These are phyloP conservation scores for Suillus brevipes DNA, from an alignment of 768 basidiomycete genomes.

Conservation along the genomic window DNA sequence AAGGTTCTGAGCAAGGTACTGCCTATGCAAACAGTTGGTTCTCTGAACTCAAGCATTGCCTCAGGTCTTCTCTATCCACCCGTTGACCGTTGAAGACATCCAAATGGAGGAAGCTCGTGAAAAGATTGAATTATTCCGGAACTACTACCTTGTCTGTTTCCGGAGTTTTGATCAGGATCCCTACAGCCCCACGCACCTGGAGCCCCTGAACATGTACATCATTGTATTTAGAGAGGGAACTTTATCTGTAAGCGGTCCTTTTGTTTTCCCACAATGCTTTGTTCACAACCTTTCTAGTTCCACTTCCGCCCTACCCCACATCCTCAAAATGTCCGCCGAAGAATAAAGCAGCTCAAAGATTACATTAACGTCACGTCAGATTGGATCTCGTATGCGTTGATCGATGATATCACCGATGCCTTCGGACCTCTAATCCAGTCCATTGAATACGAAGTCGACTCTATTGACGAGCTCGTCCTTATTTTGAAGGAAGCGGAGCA, in stretches of 20 bases:
- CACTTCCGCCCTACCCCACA: constrained; percentile 98
- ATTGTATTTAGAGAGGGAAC: constrained; percentile 98
- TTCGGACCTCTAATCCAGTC: constrained; percentile 98
- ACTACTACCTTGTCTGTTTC: constrained; percentile 99
- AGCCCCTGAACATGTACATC: constrained; percentile 99
- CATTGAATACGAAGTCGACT: constrained; percentile 99
- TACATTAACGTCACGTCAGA: constrained; percentile 98
- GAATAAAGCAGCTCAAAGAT: constrained; percentile 98
- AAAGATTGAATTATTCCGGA: constrained; percentile 98
- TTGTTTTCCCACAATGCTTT: neutral
- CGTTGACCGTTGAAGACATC: constrained; percentile 98
- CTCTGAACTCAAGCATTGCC: constrained; percentile 8
- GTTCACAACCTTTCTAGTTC: constrained; percentile 52
- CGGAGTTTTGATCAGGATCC: constrained; percentile 98
- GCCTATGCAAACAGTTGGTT: constrained; percentile 6
- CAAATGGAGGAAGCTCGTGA: constrained; percentile 99
- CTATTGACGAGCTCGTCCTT: constrained; percentile 95
- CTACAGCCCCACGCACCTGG: constrained; percentile 94
- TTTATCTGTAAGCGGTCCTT: constrained; percentile 66
- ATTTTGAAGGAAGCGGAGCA: constrained; percentile 78
- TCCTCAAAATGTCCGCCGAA: constrained; percentile 94
- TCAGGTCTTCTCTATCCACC: constrained; percentile 96
- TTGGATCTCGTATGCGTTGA: constrained; percentile 99
- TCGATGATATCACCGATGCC: constrained; percentile 99
- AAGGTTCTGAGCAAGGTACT: constrained; percentile 88